These are phyloP conservation scores for Plasmodium gallinaceum DNA, from an alignment of 169 alveolate species.

Conservation along the genomic window DNA sequence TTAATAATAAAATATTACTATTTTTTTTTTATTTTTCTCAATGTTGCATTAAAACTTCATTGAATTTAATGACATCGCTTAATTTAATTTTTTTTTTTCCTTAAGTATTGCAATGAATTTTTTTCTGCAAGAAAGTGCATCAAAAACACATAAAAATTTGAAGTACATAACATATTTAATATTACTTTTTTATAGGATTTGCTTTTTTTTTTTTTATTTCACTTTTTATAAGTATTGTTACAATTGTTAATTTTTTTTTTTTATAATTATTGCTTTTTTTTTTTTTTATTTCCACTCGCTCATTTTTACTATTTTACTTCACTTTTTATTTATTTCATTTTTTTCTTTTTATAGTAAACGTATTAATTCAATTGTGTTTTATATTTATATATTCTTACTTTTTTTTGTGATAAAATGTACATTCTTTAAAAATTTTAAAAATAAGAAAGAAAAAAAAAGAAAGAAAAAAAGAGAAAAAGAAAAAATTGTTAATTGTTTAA, in stretches of 20 bases:
- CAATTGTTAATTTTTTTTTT: conserved; percentile 32
- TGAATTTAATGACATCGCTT: conserved; percentile 23
- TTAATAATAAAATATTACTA: too few species aligned
- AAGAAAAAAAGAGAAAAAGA: conserved; percentile 18
- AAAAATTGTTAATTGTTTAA: conserved; percentile 55
- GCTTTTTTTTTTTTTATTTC: conserved; percentile 26
- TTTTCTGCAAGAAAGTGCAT: conserved; percentile 54
- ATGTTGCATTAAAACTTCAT: conserved; percentile 23
- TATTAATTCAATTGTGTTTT: conserved; percentile 36
- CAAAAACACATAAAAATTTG: conserved; percentile 30
- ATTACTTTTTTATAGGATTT: conserved; percentile 12
- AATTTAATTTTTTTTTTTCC: conserved; percentile 27
- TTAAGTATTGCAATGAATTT: conserved; percentile 29
- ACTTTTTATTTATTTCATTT: conserved; percentile 30
- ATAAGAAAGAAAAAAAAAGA: conserved; percentile 17
- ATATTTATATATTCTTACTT: conserved; percentile 4
- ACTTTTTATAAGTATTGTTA: conserved; percentile 14
- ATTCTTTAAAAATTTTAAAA: conserved; percentile 31
- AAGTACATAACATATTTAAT: conserved; percentile 11
- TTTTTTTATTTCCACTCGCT: conserved; percentile 23
- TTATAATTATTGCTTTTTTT: conserved; percentile 17
- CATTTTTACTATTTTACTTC: conserved; percentile 26
- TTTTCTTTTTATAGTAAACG: conserved; percentile 17
- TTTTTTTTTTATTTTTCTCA: conserved; percentile 21
- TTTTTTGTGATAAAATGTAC: conserved; percentile 31